Evolutionary conservation across 768 basidiomycete genomes (phyloP).

Genomic region (Postia placenta): DNA sequence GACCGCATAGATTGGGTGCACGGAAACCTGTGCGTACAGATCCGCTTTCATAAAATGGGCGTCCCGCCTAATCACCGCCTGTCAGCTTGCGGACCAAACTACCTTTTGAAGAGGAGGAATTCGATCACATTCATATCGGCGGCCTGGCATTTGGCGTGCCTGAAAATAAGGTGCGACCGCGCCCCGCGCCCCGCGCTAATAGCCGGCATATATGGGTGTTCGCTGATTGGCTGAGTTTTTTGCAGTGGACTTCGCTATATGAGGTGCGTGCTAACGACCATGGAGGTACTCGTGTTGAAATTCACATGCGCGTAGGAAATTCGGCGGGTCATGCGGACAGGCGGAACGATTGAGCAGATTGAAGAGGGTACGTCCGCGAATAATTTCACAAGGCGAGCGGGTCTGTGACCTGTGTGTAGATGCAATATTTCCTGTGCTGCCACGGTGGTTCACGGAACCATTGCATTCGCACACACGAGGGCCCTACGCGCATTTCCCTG

Average conservation of each 20-base stretch:
- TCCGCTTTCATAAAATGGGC: background rate
- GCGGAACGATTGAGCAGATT: conserved; percentile 63
- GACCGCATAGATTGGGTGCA: conserved; percentile 65
- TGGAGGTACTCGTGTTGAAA: background rate
- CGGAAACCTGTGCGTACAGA: conserved; percentile 62
- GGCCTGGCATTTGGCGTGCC: conserved; percentile 43
- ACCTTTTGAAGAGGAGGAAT: conserved; percentile 79
- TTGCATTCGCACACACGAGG: conserved; percentile 40
- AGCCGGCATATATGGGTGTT: too few species aligned
- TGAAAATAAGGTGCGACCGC: conserved; percentile 55
- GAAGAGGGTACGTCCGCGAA: conserved; percentile 53
- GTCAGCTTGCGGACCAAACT: conserved; percentile 65
- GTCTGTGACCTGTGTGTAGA: conserved; percentile 34
- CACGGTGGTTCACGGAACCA: conserved; percentile 72
- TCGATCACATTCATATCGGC: conserved; percentile 70
- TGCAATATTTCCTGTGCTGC: conserved; percentile 68
- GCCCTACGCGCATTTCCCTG: conserved; percentile 41
- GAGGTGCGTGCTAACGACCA: conserved; percentile 40
- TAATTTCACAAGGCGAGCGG: background rate
- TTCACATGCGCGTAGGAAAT: conserved; percentile 47
- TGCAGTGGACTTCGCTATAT: conserved; percentile 61
- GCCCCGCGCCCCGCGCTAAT: too few species aligned
- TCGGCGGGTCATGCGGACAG: conserved; percentile 60
- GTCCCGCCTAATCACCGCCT: background rate
- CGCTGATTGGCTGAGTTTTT: background rate